Base-by-base conservation (phyloP, 176 grass and related monocot genomes). In the Oryza australiensis region DNA sequence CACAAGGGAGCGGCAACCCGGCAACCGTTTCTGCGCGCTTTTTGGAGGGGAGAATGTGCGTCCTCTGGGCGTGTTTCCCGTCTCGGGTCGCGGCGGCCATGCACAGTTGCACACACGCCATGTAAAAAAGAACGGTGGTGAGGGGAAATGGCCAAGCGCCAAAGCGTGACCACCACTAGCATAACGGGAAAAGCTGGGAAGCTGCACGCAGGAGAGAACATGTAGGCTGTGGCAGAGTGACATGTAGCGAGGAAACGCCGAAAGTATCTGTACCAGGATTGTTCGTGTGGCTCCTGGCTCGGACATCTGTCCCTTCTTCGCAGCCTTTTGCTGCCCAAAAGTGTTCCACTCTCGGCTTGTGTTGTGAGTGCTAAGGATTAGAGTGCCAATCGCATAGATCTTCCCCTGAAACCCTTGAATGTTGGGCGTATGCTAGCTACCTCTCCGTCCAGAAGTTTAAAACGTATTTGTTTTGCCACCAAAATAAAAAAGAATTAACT, bases 211-310 rank as follows among this genome's bases (percentile, higher is more conserved):
- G 20, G 51, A 22, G 51, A 55, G 72, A 69, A 77, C 82, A 72
- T 89, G 87, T 22, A 26, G 77, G 87, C 82, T 16, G 37, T 81
- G 78, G 49, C 66, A 0, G 87, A 20, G 78, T 46, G 87, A 89
- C 87, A 89, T 66, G 87, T 89, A 48, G 87, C 83, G 14, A 9
- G 35, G 28, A 14, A 15, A 5, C 68, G 34, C 87, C 87, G 83
- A 89, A 89, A 89, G 87, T 30, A 1, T 8, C 53, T 76, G 82
- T 9, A 16, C 82, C 53, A 3, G 9, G 16, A 24, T n/a, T 41
- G 69, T 9, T 40, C 69, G 0, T 76, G 82, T 80, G 87, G 65
- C 8, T 33, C 43, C 53, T 0, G 9, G 12, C 55, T 7, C 1
- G 10, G 87, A 67, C 77, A 85, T 30, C 22, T 82, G 82, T 81